Evolutionary conservation across 2,329 filamentous ascomycete species (phyloP).

Genomic region (Neopestalotiopsis sp.): DNA sequence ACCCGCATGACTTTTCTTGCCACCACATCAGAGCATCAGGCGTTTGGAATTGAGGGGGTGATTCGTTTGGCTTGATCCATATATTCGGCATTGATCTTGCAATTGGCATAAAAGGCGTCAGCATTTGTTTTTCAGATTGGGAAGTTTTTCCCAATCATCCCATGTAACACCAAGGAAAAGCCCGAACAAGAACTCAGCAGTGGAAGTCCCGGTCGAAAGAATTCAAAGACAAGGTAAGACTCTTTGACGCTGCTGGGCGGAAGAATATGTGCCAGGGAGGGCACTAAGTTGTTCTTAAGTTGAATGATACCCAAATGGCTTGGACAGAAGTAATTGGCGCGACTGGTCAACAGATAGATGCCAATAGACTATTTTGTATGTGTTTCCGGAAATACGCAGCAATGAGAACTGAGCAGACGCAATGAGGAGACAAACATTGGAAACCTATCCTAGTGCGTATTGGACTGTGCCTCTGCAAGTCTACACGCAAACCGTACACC

Average conservation of each 20-base stretch:
- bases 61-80: not conserved
- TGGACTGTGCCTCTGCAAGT: too few species aligned
- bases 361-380: not conserved
- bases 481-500: too few species aligned
- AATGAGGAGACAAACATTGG: too few species aligned
- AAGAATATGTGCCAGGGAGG: not conserved
- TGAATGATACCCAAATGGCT: constrained; percentile 20
- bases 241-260: constrained; percentile 7
- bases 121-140: not conserved
- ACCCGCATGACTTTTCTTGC: not conserved
- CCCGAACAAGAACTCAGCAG: not conserved
- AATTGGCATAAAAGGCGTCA: constrained; percentile 11
- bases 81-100: constrained; percentile 1
- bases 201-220: not conserved
- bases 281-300: constrained; percentile 16
- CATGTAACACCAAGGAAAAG: not conserved
- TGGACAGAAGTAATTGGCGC: not conserved
- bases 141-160: not conserved
- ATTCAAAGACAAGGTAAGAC: not conserved
- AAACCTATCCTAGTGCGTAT: too few species aligned
- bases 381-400: not conserved
- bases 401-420: too few species aligned
- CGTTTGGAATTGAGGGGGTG: not conserved
- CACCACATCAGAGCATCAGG: constrained; percentile 3
- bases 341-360: not conserved